phyloP scores from a whole-genome alignment of 805 yeast genomes.

The Hanseniaspora mollemarum region DNA sequence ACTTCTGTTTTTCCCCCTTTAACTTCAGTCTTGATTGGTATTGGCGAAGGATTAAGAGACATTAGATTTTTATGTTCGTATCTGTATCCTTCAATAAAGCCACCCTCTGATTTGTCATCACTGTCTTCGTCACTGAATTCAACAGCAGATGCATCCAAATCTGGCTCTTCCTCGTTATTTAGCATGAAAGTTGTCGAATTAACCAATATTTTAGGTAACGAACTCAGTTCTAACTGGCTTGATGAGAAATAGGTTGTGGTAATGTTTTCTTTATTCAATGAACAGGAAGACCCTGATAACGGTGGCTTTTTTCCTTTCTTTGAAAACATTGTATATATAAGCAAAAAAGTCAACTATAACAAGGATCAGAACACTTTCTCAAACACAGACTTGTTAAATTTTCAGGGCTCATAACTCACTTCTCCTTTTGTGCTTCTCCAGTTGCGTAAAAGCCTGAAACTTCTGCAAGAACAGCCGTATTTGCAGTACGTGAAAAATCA shows the following conservation, averaged over 20 bases:
- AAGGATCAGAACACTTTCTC: too few relatives aligned
- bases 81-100: conserved; percentile 11
- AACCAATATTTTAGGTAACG: background rate
- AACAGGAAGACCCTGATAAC: background rate
- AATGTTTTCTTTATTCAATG: conserved; percentile 3
- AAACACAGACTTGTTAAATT: too few relatives aligned
- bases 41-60: conserved; percentile 3
- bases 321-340: conserved; percentile 9
- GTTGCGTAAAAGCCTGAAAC: too few relatives aligned
- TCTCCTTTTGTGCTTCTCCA: too few relatives aligned
- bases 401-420: too few relatives aligned
- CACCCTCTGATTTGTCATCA: background rate
- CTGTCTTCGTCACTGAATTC: conserved; percentile 11
- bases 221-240: background rate
- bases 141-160: background rate
- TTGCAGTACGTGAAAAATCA: too few relatives aligned
- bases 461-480: too few relatives aligned
- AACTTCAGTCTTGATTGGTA: background rate
- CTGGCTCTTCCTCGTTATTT: background rate
- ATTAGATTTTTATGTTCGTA: conserved; percentile 13
- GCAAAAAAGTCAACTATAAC: too few relatives aligned
- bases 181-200: conserved; percentile 8
- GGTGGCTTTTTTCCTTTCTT: background rate
- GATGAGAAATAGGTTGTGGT: background rate
- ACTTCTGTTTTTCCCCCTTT: too few relatives aligned